Evolutionary conservation across 176 grass and related monocot genomes (phyloP), one percentile per base, ranked within the genome.

Genomic region (Oryza punctata): DNA sequence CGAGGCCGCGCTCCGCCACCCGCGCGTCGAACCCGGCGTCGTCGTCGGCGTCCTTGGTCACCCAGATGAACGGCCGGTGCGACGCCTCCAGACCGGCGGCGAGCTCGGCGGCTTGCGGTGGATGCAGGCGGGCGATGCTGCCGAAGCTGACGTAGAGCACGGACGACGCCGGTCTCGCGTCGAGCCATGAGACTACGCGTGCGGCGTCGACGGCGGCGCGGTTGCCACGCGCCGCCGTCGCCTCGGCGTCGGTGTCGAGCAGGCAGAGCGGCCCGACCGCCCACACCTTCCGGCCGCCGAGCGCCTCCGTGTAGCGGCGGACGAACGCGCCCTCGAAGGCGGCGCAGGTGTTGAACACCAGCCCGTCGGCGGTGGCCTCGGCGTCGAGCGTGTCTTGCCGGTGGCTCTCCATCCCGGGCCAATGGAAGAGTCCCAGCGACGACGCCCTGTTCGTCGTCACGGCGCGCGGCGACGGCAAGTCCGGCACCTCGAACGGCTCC

Each of bases 131-230:
- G 3, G 57, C 77, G 9, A 76, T 13, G 65, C 87, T 85, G 71
- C 87, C 91, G 77, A 90, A 93, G 77, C 83, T 85, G 65, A 87
- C 25, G 77, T 91, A 94, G 8, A 94, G 52, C 61, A 91, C 86
- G 3, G 89, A 94, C 46, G 10, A 54, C 6, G 61, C 2, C 12
- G 65, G 37, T 61, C 79, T 59, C 35, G 50, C 80, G 69, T 91
- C 86, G 15, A 94, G 89, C 86, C 89, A 91, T 4, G 78, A 71
- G 12, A 84, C 27, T 3, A 90, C 29, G 27, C 2, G 4, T 4
- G 12, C 19, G 57, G 47, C 35, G 10, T 94, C 86, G 6, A 89
- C 5, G 14, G 76, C 67, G 1, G 49, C 65, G 1, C 45, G 78
- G 66, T 89, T 78, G 24, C 92, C 92, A 21, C 92, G 59, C 6